phyloP scores from a whole-genome alignment of 139 green algal genomes.

The Ettlia oleoabundans region DNA sequence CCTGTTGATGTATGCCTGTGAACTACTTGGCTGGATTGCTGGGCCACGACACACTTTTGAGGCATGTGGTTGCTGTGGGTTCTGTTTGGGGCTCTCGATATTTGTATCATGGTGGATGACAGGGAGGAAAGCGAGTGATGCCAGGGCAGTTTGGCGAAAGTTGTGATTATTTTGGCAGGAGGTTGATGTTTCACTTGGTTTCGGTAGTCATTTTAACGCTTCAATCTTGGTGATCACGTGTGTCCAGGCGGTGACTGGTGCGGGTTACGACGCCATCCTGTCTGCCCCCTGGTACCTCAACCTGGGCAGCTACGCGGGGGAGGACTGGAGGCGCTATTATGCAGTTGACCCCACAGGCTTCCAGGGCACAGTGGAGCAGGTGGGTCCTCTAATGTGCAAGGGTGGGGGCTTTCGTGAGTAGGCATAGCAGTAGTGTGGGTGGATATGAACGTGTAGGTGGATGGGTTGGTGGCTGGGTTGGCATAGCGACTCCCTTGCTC shows the following conservation, averaged over 20 bases:
- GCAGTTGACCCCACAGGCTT: conserved; percentile 47
- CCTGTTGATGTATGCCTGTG: background rate
- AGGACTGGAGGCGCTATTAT: conserved; percentile 55
- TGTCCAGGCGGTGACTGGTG: background rate
- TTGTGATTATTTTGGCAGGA: too few species aligned
- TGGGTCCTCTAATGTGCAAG: too few species aligned
- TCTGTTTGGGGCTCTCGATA: too few species aligned
- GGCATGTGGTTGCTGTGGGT: too few species aligned
- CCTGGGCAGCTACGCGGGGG: conserved; percentile 30
- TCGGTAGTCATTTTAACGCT: background rate
- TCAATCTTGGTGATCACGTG: background rate
- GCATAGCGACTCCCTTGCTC: too few species aligned
- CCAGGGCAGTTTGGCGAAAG: too few species aligned
- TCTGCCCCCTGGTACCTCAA: conserved; percentile 61
- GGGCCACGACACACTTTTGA: too few species aligned
- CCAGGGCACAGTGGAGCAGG: conserved; percentile 19
- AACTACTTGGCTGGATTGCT: too few species aligned
- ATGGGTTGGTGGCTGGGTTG: too few species aligned
- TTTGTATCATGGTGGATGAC: background rate
- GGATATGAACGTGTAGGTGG: background rate
- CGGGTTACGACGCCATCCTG: conserved; percentile 46
- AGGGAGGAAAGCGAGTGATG: background rate
- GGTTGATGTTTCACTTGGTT: too few species aligned
- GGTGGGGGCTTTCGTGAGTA: too few species aligned
- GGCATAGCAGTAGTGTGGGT: too few species aligned